A percentile compares a stretch with the other conserved stretches of the same genome.
Evolutionary conservation across 768 basidiomycete genomes (phyloP).

Genomic region (Lentinula detonsa): DNA sequence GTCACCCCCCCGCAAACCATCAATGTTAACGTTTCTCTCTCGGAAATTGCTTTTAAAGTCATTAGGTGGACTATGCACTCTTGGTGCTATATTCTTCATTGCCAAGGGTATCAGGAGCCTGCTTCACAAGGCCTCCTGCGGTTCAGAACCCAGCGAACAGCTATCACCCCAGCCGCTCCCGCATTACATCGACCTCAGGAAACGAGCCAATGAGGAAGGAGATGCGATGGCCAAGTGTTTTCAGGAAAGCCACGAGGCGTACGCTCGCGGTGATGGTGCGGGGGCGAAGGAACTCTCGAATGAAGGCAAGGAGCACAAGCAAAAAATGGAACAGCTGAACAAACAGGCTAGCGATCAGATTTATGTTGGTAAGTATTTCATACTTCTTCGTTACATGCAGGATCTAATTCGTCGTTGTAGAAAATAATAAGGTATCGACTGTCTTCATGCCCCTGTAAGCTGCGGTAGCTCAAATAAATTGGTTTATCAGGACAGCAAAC

Average conservation of each 20-base stretch:
- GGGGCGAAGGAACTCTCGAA: slow-evolving; percentile 77
- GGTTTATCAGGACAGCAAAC: slow-evolving; percentile 46
- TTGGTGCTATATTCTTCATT: too few relatives aligned
- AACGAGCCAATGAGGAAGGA: slow-evolving; percentile 72
- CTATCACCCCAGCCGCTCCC: slow-evolving; percentile 14
- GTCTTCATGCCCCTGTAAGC: background rate
- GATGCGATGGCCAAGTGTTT: slow-evolving; percentile 72
- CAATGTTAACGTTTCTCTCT: too few relatives aligned
- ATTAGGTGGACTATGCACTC: too few relatives aligned
- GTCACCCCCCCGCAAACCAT: too few relatives aligned
- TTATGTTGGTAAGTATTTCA: slow-evolving; percentile 51
- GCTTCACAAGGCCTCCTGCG: too few relatives aligned
- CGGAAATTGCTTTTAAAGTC: too few relatives aligned
- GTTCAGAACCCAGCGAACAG: too few relatives aligned
- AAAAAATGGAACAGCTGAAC: slow-evolving; percentile 74
- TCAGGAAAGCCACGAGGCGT: slow-evolving; percentile 71
- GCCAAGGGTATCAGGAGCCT: too few relatives aligned
- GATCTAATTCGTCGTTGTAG: slow-evolving; percentile 27
- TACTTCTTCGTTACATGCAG: background rate
- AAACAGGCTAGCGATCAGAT: slow-evolving; percentile 85
- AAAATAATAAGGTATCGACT: slow-evolving; percentile 63
- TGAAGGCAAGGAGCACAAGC: slow-evolving; percentile 74
- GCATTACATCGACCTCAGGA: slow-evolving; percentile 65
- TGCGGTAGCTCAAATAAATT: background rate
- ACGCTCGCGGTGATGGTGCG: slow-evolving; percentile 65